Evolutionary conservation across 257 asterid genomes (phyloP), one percentile per base, ranked within the genome.

Genomic region (Ligustrum vulgare): DNA sequence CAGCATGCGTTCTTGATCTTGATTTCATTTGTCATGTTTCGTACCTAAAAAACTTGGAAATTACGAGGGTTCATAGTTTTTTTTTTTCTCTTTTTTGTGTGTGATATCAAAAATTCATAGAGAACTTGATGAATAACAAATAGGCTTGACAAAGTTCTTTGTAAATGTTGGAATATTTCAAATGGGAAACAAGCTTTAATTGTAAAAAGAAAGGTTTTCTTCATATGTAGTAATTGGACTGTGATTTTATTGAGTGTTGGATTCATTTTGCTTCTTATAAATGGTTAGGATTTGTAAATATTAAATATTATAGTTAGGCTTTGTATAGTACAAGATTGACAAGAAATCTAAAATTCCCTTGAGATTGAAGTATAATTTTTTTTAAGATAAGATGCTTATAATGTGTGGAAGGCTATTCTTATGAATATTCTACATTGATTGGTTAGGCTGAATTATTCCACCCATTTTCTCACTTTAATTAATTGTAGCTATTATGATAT

Each of bases 381-480:
- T 69, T 39, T 72, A 36, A 35, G 32, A 70, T 35, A 32, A 34
- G 64, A 9, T 54, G 28, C 41, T 16, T 23, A 73, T 5, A 39
- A 36, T 49, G 54, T 70, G 67, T 71, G 69, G 72, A 49, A 39
- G 67, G 23, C 64, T 58, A 69, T 64, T 37, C 31, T 22, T 22
- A 6, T 82, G 82, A 82, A 75, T 78, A 82, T 82, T 78, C 81
- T 72, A 2, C 45, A 67, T 79, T 72, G 72, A 58, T 72, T 82
- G 81, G 83, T 72, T 49, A 75, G 65, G 54, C 74, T 49, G 31
- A 67, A 66, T 70, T 83, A 49, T 83, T 80, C 80, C 76, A 73
- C 25, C 23, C 63, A 73, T 43, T 69, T 69, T 51, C 16, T 76
- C 75, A 73, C 81, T 69, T 82, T 65, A 62, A 23, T 36, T 62